Evolutionary conservation across 345 rosid species (phyloP), one percentile per base, ranked within the genome.

Genomic region (Ricinus communis): DNA sequence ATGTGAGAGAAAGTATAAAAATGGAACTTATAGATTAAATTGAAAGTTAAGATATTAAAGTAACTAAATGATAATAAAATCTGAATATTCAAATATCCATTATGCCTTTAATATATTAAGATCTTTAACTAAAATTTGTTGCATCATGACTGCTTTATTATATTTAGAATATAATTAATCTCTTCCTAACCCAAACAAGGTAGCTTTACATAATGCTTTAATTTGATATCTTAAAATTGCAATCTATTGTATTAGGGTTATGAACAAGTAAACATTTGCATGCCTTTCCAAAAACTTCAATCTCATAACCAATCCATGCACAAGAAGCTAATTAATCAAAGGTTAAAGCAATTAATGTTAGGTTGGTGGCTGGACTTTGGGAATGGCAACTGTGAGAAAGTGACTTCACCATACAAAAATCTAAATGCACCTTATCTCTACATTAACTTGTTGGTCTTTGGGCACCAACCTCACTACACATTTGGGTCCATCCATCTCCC

Each of bases 401-500:
- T 65, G 82, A 77, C 78, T 58, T n/a, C 14, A 40, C 74, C 4
- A 36, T 70, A 24, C 71, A 71, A 70, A 58, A 72, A 76, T 46
- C 62, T n/a, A 65, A 65, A 68, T 50, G 74, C 65, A 47, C 40
- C 74, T 74, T 73, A 54, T 73, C 80, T 54, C 66, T 22, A 24
- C 31, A 64, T 41, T 59, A 43, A 70, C 14, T 5, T 40, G 53
- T 10, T 61, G 50, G 47, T 52, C 67, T 57, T 45, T 5, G 5
- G 30, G 41, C 43, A 55, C 65, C 79, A 64, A 47, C 65, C 68
- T 70, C 66, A 13, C 9, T 19, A 33, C 61, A 14, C 22, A 21
- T 62, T 51, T 55, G 69, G 87, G 79, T 68, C 84, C 82, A 73
- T 73, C 27, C 56, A 53, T 55, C 43, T 69, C 69, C 15, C 30